Evolutionary conservation across 805 yeast genomes (phyloP).

Genomic region (Monosporozyma siamensis): DNA sequence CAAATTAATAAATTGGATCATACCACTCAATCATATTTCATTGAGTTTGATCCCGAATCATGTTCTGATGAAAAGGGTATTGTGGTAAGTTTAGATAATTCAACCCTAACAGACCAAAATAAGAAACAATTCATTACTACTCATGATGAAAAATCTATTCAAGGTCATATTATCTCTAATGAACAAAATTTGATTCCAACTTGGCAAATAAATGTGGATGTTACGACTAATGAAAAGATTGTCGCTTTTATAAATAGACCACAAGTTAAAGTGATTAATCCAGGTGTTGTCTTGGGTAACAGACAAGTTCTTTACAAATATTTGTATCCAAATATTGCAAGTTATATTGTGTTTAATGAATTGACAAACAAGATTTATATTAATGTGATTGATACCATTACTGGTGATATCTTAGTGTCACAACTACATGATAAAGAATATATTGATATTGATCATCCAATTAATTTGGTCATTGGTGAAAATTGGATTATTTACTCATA

Average conservation of each 20-base stretch:
- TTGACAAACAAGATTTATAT: conserved; percentile 33
- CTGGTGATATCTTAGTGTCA: conserved; percentile 53
- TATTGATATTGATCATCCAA: conserved; percentile 33
- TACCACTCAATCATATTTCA: conserved; percentile 8
- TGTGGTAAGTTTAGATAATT: conserved; percentile 7
- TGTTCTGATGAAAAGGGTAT: conserved; percentile 8
- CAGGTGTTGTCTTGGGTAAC: conserved; percentile 62
- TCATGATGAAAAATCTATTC: conserved; percentile 16
- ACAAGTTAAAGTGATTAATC: conserved; percentile 39
- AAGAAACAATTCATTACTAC: conserved; percentile 15
- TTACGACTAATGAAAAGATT: conserved; percentile 31
- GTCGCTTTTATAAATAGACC: conserved; percentile 34
- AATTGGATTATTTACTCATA: conserved; percentile 73
- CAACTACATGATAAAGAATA: conserved; percentile 35
- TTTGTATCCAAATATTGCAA: conserved; percentile 58
- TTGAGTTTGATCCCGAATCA: conserved; percentile 6
- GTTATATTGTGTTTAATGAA: conserved; percentile 37
- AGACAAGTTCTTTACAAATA: conserved; percentile 76
- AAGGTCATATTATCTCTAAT: conserved; percentile 21
- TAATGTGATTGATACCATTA: conserved; percentile 53
- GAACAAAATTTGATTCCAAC: conserved; percentile 23
- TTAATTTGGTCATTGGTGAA: conserved; percentile 62
- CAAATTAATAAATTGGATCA: conserved; percentile 5
- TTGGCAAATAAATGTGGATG: conserved; percentile 32
- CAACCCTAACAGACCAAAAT: conserved; percentile 4